A percentile compares a stretch with the other conserved stretches of the same genome.
Evolutionary conservation across 208 protist species (phyloP).

Genomic region (Crithidia fasciculata): DNA sequence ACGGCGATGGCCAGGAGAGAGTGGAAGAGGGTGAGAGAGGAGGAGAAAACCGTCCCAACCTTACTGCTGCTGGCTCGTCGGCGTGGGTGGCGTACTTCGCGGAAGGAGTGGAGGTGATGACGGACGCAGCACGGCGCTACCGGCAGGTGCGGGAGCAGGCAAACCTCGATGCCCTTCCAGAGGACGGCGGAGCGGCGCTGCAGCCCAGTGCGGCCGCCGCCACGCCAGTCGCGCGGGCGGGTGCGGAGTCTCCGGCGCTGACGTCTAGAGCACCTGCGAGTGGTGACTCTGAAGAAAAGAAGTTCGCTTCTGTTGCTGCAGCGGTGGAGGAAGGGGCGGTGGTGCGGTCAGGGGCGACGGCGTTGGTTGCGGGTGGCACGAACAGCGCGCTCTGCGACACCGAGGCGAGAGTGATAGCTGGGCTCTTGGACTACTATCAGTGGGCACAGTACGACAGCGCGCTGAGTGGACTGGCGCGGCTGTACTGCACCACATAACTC

Average conservation of each 20-base stretch:
- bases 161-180: conserved; percentile 52
- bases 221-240: not conserved
- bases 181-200: conserved; percentile 26
- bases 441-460: conserved; percentile 84
- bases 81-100: conserved; percentile 38
- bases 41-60: not conserved
- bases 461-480: conserved; percentile 58
- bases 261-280: not conserved
- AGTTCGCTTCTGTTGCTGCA: not conserved
- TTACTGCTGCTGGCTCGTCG: too few species aligned
- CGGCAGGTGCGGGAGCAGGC: conserved; percentile 66
- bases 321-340: not conserved
- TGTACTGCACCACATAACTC: conserved; percentile 45
- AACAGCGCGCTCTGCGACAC: conserved; percentile 42
- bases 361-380: conserved; percentile 46
- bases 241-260: too few species aligned
- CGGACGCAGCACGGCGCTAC: conserved; percentile 61
- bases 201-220: not conserved
- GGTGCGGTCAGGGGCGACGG: not conserved
- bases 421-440: conserved; percentile 89
- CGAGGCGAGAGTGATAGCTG: conserved; percentile 50
- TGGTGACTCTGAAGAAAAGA: conserved; percentile 4
- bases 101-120: conserved; percentile 54
- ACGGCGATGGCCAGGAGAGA: not conserved
- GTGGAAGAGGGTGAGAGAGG: not conserved